Evolutionary conservation across 179 eudicot genomes (phyloP), one percentile per base, ranked within the genome.

Genomic region (Drosera spatulata): DNA sequence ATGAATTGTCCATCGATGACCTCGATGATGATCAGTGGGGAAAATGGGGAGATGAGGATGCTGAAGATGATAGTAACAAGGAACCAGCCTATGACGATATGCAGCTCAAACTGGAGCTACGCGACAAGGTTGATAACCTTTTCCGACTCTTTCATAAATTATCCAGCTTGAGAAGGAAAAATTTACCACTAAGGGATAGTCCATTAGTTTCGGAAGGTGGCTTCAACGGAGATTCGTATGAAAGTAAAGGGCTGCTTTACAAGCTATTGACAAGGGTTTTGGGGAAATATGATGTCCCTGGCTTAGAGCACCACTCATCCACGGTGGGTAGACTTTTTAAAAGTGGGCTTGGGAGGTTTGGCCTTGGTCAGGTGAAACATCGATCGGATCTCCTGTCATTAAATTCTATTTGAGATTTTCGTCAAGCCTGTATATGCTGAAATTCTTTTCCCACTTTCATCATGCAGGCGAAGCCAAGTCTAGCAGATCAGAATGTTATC

Each of bases 341-440:
- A 69, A 89, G 91, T 45, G 97, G 97, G 47, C 82, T 93, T 66
- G 99, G 99, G 65, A 86, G 99, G 67, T 86, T 93, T 65, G 99
- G 99, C 67, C 82, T 93, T 69, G 96, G 95, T 58, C 99, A 93
- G 91, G 98, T 88, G 67, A 63, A 55, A 39, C 37, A 43, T 10
- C 10, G 4, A 14, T 44, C 8, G 41, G 14, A 4, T 10, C 42
- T 55, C 11, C 43, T 41, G 50, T 68, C 45, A 4, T 38, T n/a
- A n/a, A n/a, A n/a, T n/a, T n/a, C n/a, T n/a, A n/a, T n/a, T n/a
- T n/a, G n/a, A n/a, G n/a, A n/a, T n/a, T n/a, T n/a, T n/a, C 51
- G 2, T 49, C 11, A 62, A 38, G 41, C 41, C 49, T 56, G 8
- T 46, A 56, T 42, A 55, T 71, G 12, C 50, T 76, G 39, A 44